Evolutionary conservation across 2,329 filamentous ascomycete species (phyloP).

Genomic region (Clonostachys rosea): DNA sequence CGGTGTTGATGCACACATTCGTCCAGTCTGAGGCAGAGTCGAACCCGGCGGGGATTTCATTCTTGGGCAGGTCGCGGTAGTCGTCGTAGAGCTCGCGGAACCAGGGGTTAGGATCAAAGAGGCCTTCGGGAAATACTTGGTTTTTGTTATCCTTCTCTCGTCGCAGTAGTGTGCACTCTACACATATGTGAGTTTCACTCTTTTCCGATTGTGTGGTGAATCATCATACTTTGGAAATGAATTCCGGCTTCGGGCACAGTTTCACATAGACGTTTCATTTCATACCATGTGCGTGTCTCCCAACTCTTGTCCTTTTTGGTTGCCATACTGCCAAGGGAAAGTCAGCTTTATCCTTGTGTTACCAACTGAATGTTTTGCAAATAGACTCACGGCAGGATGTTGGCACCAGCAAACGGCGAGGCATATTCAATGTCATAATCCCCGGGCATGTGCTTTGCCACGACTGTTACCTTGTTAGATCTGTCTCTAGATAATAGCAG

Average conservation of each 20-base stretch:
- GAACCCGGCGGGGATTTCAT: constrained; percentile 55
- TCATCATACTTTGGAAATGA: constrained; percentile 56
- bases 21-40: constrained; percentile 54
- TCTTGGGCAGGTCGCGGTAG: constrained; percentile 55
- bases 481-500: constrained; percentile 25
- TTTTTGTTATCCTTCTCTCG: constrained; percentile 1
- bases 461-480: constrained; percentile 25
- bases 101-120: constrained; percentile 57
- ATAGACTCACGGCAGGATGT: constrained; percentile 57
- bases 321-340: constrained; percentile 22
- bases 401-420: constrained; percentile 76
- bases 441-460: constrained; percentile 76
- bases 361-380: constrained; percentile 3
- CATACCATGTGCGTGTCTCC: constrained; percentile 55
- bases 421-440: constrained; percentile 83
- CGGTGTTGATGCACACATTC: constrained; percentile 71
- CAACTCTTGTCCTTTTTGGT: constrained; percentile 30
- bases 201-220: background rate
- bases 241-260: constrained; percentile 68
- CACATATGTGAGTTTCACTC: background rate
- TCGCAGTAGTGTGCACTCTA: constrained; percentile 38
- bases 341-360: background rate
- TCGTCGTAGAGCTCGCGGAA: constrained; percentile 64
- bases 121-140: constrained; percentile 12
- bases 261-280: constrained; percentile 46